A percentile compares a stretch with the other conserved stretches of the same genome.
These are phyloP conservation scores for Xylariaceae sp. DNA, from an alignment of 2,329 filamentous ascomycete species.

Conservation along the genomic window DNA sequence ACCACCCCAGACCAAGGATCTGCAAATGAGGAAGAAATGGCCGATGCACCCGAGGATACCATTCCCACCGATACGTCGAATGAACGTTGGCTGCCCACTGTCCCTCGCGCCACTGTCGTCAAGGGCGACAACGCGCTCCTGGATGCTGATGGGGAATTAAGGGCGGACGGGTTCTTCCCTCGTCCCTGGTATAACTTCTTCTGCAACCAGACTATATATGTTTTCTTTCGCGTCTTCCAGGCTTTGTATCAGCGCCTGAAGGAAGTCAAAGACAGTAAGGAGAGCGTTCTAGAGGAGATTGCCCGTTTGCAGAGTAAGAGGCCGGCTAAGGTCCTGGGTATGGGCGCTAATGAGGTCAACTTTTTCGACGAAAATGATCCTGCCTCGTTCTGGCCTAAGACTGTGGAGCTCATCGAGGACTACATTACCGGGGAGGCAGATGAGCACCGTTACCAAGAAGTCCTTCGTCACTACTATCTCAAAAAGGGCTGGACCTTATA, in stretches of 20 bases:
- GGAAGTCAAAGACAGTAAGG: conserved; percentile 76
- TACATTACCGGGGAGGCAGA: conserved; percentile 80
- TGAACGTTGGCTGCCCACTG: conserved; percentile 60
- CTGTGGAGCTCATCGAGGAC: conserved; percentile 80
- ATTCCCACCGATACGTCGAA: conserved; percentile 58
- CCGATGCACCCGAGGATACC: conserved; percentile 54
- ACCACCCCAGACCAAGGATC: conserved; percentile 83
- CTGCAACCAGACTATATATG: conserved; percentile 84
- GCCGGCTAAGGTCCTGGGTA: conserved; percentile 76
- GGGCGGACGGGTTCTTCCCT: conserved; percentile 74
- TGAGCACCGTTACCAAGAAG: conserved; percentile 79
- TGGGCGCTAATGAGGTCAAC: conserved; percentile 72
- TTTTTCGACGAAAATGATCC: conserved; percentile 67
- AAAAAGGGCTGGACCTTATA: conserved; percentile 91
- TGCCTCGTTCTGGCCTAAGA: conserved; percentile 78
- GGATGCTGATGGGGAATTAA: conserved; percentile 60
- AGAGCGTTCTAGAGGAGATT: conserved; percentile 69
- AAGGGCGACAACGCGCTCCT: conserved; percentile 50
- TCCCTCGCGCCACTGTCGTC: conserved; percentile 52
- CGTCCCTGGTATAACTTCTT: conserved; percentile 86
- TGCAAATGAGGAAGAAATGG: conserved; percentile 71
- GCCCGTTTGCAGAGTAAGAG: conserved; percentile 69
- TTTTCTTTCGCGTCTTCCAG: conserved; percentile 92
- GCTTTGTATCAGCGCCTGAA: conserved; percentile 82
- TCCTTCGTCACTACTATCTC: conserved; percentile 86